Evolutionary conservation across 495 filamentous ascomycete species (phyloP), one percentile per base, ranked within the genome.

Genomic region (Trichoderma erinaceum): DNA sequence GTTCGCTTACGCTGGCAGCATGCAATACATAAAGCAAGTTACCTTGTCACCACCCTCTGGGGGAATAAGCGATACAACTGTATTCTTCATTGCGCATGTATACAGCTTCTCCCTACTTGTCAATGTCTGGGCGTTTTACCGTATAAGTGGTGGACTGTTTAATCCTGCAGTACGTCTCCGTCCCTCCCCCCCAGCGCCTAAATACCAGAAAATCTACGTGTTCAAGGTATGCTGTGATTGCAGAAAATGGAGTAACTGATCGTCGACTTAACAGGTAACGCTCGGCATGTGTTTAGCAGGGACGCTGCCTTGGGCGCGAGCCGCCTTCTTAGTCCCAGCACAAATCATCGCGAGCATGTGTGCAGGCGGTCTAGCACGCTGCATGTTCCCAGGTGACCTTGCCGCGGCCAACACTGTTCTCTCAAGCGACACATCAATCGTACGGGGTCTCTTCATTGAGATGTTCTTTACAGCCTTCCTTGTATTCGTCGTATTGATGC

Each of bases 391-490:
- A 3, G 81, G 81, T 21, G 69, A 76, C 6, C 71, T 88, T 21
- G 46, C 72, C 29, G 74, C 81, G 48, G 83, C 87, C 11, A 76
- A 75, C 38, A 90, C 88, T 1, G 77, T 81, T 2, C 78, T 92
- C 13, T 81, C 82, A 3, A 79, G 79, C 0, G 84, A 82, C 1
- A 77, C 87, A 0, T 86, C 84, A 7, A 81, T 87, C 44, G 79
- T 81, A 1, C 88, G 90, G 70, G 90, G 90, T 5, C 76, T 92
- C 16, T 81, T 82, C 63, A 89, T 91, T 67, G 90, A 93, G 77
- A 86, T 88, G 80, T 87, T 93, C 69, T 82, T 92, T 58, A 92
- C 90, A 0, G 84, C 87, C 2, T 84, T 89, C 71, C 77, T 93
- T 44, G 84, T 91, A 41, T 85, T 93, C 66, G 82, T 88, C 3